Base-by-base conservation (phyloP, 495 filamentous ascomycete species). In the Platismatia glauca region DNA sequence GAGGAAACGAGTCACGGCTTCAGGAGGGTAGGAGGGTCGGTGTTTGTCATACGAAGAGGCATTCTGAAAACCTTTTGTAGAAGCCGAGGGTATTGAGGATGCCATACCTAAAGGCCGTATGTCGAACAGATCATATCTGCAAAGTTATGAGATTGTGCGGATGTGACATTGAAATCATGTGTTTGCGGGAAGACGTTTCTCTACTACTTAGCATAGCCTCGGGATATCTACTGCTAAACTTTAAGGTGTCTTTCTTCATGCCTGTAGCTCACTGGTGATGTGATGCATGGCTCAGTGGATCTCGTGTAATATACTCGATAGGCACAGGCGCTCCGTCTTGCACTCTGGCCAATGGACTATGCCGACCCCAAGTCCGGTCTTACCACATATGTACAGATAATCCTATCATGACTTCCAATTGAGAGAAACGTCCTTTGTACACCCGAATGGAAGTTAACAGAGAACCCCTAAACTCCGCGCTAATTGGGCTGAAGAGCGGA, bases 21-120 rank as follows among this genome's bases (percentile, higher is more conserved):
- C 73, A 4, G 76, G 60, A 7, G 80, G 79, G 67, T 87, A 88
- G 0, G 81, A 79, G 1, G 87, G 87, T 7, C 87, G 77, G 70
- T 86, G 74, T 53, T 74, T 65, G 67, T 88, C 85, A 66, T 89
- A 88, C 39, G 71, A 67, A 9, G 73, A 70, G 31, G 84, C 82
- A 59, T 82, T 71, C 50, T 78, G 72, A 68, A 89, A 88, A 55
- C 85, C 84, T 53, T 60, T 50, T 12, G 24, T 48, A 13, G 66
- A 60, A 11, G 58, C 63, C 39, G 50, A 27, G 18, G 58, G 41
- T 8, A 60, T 60, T 34, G 50, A 57, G 20, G 18, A 57, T 57
- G 53, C 41, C 60, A 62, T 61, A 3, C 16, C 16, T 0, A 31
- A 16, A 20, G 24, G 24, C 16, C 38, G 24, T 58, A 33, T 7